phyloP scores from a whole-genome alignment of 192 early-diverging fungal species.

The Coemansia sp. region DNA sequence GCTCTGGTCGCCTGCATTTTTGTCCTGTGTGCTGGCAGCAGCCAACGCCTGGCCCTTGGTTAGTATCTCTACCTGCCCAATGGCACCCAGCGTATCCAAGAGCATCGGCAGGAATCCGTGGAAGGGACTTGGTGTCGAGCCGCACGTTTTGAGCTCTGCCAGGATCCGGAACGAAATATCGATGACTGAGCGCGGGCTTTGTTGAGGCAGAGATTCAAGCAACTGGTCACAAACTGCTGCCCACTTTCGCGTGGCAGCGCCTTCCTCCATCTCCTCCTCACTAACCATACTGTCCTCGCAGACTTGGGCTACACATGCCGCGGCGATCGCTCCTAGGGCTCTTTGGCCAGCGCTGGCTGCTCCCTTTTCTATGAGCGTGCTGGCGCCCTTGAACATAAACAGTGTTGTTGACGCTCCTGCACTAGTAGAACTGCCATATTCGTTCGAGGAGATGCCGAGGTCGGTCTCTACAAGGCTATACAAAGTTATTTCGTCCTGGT shows the following conservation, averaged over 20 bases:
- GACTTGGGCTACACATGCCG: slow-evolving; percentile 39
- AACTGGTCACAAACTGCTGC: slow-evolving; percentile 26
- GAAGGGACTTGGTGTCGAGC: slow-evolving; percentile 20
- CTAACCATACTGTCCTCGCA: slow-evolving; percentile 33
- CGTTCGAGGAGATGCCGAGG: not conserved
- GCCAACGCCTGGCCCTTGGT: slow-evolving; percentile 3
- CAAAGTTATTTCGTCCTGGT: slow-evolving; percentile 12
- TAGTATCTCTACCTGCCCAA: slow-evolving; percentile 41
- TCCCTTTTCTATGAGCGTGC: slow-evolving; percentile 31
- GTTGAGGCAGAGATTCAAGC: slow-evolving; percentile 32
- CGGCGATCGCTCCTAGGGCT: slow-evolving; percentile 14
- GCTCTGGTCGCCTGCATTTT: not conserved
- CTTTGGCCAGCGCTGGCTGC: not conserved
- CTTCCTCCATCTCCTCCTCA: not conserved
- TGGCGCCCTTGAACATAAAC: slow-evolving; percentile 24
- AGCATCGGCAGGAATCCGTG: slow-evolving; percentile 33
- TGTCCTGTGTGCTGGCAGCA: slow-evolving; percentile 1
- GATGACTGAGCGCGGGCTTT: slow-evolving; percentile 25
- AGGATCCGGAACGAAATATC: slow-evolving; percentile 40
- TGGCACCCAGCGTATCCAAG: slow-evolving; percentile 39
- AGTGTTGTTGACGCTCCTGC: slow-evolving; percentile 1
- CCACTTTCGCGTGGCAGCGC: slow-evolving; percentile 12
- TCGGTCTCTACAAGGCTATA: slow-evolving; percentile 32
- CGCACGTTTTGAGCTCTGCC: slow-evolving; percentile 42
- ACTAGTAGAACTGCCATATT: not conserved